Conservation (phyloP, 1,284 basidiomycete genomes). For the Leucoagaricus sp. region DNA sequence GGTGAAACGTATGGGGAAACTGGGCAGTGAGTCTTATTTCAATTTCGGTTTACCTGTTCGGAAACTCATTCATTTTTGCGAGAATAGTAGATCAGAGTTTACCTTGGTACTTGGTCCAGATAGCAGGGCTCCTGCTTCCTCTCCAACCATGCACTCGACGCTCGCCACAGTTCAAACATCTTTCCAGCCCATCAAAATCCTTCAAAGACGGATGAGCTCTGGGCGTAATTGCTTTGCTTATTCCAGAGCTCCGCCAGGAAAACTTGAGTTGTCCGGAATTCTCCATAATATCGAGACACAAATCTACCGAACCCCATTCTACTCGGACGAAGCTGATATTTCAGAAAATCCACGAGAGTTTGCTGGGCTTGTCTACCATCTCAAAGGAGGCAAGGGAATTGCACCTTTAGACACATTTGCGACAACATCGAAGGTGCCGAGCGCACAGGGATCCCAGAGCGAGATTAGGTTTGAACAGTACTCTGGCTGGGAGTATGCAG, state of each 20-base stretch:
- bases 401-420: constrained; percentile 55
- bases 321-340: constrained; percentile 74
- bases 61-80: no score
- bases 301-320: constrained; percentile 79
- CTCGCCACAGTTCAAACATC: background rate
- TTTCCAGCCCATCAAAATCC: constrained; percentile 27
- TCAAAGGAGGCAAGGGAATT: constrained; percentile 64
- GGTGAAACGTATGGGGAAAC: no score
- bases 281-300: constrained; percentile 59
- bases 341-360: constrained; percentile 75
- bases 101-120: no score
- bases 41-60: no score
- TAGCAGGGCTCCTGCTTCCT: no score
- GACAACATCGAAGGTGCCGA: constrained; percentile 12
- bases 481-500: constrained; percentile 79
- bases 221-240: constrained; percentile 52
- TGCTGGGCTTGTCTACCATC: constrained; percentile 74
- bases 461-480: background rate
- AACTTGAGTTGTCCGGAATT: constrained; percentile 50
- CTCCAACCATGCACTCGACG: no score
- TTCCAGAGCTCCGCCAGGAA: constrained; percentile 53
- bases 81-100: no score
- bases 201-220: constrained; percentile 25
- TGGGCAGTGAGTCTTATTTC: no score
- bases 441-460: constrained; percentile 1